Base-by-base conservation (phyloP, 2,329 filamentous ascomycete species). In the Aspergillus calidoustus region DNA sequence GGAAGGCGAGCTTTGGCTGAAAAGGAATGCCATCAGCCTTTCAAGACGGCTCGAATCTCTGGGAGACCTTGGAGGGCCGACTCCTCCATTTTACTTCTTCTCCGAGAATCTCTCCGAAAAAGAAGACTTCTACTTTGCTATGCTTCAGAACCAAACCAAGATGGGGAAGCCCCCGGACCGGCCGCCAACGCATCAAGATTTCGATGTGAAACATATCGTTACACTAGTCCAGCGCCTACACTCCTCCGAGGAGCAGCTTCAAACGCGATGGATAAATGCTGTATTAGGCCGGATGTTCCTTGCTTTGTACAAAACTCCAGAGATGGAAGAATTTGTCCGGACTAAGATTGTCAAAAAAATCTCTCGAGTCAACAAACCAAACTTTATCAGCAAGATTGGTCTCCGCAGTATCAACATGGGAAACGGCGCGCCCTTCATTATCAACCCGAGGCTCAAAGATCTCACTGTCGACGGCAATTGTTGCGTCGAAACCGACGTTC, bases 321-420 rank as follows among this genome's bases (percentile, higher is more conserved):
- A 96, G 63, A 79, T 97, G 17, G 91, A 96, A 73, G 85, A 89
- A 49, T 87, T 91, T 60, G 87, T 99, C 55, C 86, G 89, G 62
- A 87, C 87, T 61, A 97, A 97, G 78, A 90, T 99, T 65, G 93
- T 91, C 23, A 97, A 97, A 79, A 99, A 99, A 81, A 97, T 99
- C 59, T 89, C 93, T 1, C 87, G 95, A 38, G 94, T 97, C 28
- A 95, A 96, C 70, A 93, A 93, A 68, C 95, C 95, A 0, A 89
- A 89, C 2, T 96, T 98, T 71, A 88, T 99, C 60, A 93, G 91
- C 19, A 89, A 90, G 67, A 89, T 99, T 61, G 85, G 86, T n/a
- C 86, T 98, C 49, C 89, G 89, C 67, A 89, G 87, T 56, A 92
- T 99, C 57, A 87, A 96, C 70, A 91, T 93, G 66, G 95, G 95